phyloP scores from a whole-genome alignment of 1,139 yeast species.

The Yamadazyma epiphylla region DNA sequence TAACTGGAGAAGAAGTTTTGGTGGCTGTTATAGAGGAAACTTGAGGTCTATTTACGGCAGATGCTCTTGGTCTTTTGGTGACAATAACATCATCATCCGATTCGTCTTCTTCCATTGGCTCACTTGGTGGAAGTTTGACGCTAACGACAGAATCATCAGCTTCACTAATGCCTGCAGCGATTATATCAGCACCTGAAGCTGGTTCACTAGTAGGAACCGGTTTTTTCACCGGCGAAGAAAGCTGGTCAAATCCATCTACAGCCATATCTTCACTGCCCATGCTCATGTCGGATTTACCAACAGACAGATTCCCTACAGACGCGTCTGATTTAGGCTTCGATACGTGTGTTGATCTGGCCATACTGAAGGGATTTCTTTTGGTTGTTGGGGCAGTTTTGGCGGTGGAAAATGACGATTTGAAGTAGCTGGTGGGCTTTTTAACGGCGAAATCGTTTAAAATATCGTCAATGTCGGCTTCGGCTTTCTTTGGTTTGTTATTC shows the following conservation, averaged over 20 bases:
- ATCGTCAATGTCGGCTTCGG: slow-evolving; percentile 41
- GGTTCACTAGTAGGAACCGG: slow-evolving; percentile 6
- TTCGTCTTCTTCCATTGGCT: no score
- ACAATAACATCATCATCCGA: slow-evolving; percentile 50
- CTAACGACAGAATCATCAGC: slow-evolving; percentile 11
- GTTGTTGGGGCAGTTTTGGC: slow-evolving; percentile 3
- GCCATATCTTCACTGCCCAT: slow-evolving; percentile 15
- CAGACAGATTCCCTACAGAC: no score
- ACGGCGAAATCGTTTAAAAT: slow-evolving; percentile 40
- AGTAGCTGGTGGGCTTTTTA: no score
- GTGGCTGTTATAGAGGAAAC: slow-evolving; percentile 18
- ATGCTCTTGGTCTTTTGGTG: slow-evolving; percentile 40
- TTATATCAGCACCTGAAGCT: background rate
- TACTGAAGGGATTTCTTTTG: slow-evolving; percentile 5
- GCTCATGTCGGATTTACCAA: no score
- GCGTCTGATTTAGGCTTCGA: slow-evolving; percentile 14
- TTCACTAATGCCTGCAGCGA: slow-evolving; percentile 4
- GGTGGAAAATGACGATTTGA: background rate
- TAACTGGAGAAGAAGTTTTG: slow-evolving; percentile 18
- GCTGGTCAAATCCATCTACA: slow-evolving; percentile 22
- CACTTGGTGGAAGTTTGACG: background rate
- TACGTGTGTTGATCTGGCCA: slow-evolving; percentile 6
- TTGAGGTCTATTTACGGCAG: slow-evolving; percentile 26
- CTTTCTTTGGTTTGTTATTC: slow-evolving; percentile 16
- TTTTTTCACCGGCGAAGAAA: slow-evolving; percentile 28